These are phyloP conservation scores for Lentinula aciculospora DNA, from an alignment of 768 basidiomycete species.

Conservation along the genomic window DNA sequence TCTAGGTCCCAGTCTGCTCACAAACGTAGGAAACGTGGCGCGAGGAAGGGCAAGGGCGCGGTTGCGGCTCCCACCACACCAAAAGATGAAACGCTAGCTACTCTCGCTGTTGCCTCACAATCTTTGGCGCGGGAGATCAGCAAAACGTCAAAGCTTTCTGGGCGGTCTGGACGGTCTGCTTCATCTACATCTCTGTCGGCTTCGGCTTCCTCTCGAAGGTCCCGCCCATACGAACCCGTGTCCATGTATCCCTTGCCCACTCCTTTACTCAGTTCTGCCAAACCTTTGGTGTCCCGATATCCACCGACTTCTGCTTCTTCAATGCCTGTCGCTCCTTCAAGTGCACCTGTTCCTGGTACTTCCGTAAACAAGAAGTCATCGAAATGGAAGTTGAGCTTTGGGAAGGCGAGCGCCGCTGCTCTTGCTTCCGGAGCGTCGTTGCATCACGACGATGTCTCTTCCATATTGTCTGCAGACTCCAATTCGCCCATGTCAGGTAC, in stretches of 20 bases:
- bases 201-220: conserved; percentile 21
- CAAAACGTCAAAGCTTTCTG: conserved; percentile 49
- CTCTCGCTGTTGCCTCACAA: conserved; percentile 77
- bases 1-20: conserved; percentile 66
- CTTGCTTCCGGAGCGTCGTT: conserved; percentile 30
- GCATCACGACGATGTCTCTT: conserved; percentile 31
- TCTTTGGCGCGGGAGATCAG: conserved; percentile 81
- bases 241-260: conserved; percentile 37
- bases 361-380: conserved; percentile 64
- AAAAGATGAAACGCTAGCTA: conserved; percentile 55
- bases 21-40: conserved; percentile 80
- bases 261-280: conserved; percentile 14
- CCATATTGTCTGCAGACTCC: conserved; percentile 10
- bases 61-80: conserved; percentile 25
- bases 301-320: conserved; percentile 18
- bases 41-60: conserved; percentile 75
- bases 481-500: conserved; percentile 52
- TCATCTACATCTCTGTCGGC: conserved; percentile 20
- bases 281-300: conserved; percentile 11
- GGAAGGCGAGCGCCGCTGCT: conserved; percentile 44
- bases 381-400: conserved; percentile 80
- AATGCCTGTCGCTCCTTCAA: conserved; percentile 17
- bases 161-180: conserved; percentile 16
- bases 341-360: conserved; percentile 32
- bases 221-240: conserved; percentile 37